Conservation (phyloP, 148 eudicot genomes). For the Amaranthus palmeri region DNA sequence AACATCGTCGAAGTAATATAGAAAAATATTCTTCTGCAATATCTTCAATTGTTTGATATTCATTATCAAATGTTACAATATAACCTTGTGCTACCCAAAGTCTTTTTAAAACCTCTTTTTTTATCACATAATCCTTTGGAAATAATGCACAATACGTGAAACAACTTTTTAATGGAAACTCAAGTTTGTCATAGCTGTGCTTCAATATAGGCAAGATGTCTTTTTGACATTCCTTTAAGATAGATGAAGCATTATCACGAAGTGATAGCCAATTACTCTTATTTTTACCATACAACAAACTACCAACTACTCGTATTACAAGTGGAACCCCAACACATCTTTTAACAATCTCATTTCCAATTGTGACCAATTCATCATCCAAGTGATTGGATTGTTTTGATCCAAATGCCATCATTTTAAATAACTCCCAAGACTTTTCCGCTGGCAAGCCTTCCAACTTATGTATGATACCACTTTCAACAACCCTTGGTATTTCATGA, state of each 20-base stretch:
- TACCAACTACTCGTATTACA: not conserved
- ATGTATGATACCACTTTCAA: not conserved
- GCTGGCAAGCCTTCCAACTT: not conserved
- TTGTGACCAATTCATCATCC: not conserved
- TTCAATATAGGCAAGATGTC: not conserved
- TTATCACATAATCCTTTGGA: not conserved
- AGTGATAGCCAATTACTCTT: not conserved
- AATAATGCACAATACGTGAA: slow-evolving; percentile 22
- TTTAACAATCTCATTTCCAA: not conserved
- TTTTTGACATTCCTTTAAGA: not conserved
- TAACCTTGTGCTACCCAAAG: slow-evolving; percentile 2
- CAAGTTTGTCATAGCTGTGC: slow-evolving; percentile 27
- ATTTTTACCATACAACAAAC: not conserved
- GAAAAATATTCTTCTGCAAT: not conserved
- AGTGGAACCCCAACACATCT: not conserved
- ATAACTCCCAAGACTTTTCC: not conserved
- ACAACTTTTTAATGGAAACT: slow-evolving; percentile 23
- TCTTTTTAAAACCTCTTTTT: not conserved
- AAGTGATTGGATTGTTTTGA: too few relatives aligned
- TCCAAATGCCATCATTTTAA: not conserved
- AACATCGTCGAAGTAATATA: not conserved
- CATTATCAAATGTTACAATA: not conserved
- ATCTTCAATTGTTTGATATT: not conserved
- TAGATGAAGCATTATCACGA: too few relatives aligned
- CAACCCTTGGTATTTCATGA: not conserved